Base-by-base conservation (phyloP, 2,329 filamentous ascomycete species). In the Rutstroemia sp. region DNA sequence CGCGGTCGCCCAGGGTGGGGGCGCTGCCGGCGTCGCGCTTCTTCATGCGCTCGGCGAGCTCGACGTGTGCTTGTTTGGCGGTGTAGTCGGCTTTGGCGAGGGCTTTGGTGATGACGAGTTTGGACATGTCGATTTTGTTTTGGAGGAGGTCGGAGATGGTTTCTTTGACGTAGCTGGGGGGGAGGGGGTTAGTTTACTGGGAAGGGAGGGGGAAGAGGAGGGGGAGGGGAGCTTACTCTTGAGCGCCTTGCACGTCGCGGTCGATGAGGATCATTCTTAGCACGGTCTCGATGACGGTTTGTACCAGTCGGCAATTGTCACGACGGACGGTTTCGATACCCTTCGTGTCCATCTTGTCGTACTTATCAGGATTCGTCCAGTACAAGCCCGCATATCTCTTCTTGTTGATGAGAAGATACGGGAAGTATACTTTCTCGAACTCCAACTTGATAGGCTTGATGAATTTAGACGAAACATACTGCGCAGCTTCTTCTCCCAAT, bases 321-420 rank as follows among this genome's bases (percentile, higher is more conserved):
- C 94, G 81, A 64, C 94, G 87, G 48, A 99, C 95, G 3, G 94
- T 99, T 73, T 99, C 94, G 63, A 99, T 97, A 78, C 94, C 94
- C 72, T 99, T 99, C 58, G 90, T 97, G 73, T 99, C 94, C 95
- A 99, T 99, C 78, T 97, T 99, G 80, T 99, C 95, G 71, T 88
- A 94, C 73, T 96, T 96, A 44, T 92, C 82, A 0, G 92, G 83
- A 63, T 88, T 94, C 5, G 94, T 99, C 92, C 92, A 99, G 75
- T 90, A 97, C 34, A 99, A 74, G n/a, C 94, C 94, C 8, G 94
- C 94, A 68, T 99, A 99, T 61, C 94, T 88, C 78, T 99, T 99
- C 78, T 99, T 99, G 83, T 99, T 99, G 83, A 99, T 99, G 51
- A 99, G 80, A 37, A 99, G 79, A 70, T 99, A 99, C 0, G 94